These are phyloP conservation scores for Arthroderma sp. DNA, from an alignment of 2,329 filamentous ascomycete species.

Conservation along the genomic window DNA sequence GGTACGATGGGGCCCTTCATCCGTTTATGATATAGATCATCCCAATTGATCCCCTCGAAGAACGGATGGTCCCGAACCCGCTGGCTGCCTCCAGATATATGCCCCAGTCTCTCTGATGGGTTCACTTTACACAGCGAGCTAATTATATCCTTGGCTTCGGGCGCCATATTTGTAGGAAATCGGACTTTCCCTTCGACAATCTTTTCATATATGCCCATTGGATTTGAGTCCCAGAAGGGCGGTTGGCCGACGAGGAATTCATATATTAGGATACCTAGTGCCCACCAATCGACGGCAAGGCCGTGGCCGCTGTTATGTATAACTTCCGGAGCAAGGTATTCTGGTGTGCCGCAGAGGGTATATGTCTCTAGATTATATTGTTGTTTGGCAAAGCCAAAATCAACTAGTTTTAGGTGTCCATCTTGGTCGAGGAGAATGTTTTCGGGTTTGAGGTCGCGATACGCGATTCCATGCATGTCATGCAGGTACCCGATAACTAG, in stretches of 20 bases:
- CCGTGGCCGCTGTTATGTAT: conserved; percentile 55
- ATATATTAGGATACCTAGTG: conserved; percentile 54
- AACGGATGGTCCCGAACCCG: conserved; percentile 51
- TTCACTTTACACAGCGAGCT: conserved; percentile 51
- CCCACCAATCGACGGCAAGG: conserved; percentile 58
- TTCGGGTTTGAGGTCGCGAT: conserved; percentile 55
- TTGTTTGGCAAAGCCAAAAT: conserved; percentile 58
- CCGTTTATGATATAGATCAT: conserved; percentile 48
- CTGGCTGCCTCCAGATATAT: conserved; percentile 48
- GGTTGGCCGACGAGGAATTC: conserved; percentile 57
- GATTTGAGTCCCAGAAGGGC: conserved; percentile 58
- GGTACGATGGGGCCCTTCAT: conserved; percentile 52
- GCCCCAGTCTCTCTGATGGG: conserved; percentile 49
- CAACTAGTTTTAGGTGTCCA: conserved; percentile 54
- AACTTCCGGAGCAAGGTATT: conserved; percentile 56
- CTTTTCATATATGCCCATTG: conserved; percentile 57
- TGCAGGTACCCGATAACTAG: conserved; percentile 54
- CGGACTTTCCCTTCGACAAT: conserved; percentile 53
- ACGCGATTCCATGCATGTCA: conserved; percentile 52
- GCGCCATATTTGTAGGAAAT: conserved; percentile 48
- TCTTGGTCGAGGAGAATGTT: conserved; percentile 55
- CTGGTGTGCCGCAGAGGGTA: conserved; percentile 54
- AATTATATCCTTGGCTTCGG: conserved; percentile 50
- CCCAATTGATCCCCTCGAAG: conserved; percentile 51
- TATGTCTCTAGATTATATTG: conserved; percentile 48